A percentile compares a stretch with the other conserved stretches of the same genome.
Evolutionary conservation across 305 asterid species (phyloP).

Genomic region (Fraxinus sp.): DNA sequence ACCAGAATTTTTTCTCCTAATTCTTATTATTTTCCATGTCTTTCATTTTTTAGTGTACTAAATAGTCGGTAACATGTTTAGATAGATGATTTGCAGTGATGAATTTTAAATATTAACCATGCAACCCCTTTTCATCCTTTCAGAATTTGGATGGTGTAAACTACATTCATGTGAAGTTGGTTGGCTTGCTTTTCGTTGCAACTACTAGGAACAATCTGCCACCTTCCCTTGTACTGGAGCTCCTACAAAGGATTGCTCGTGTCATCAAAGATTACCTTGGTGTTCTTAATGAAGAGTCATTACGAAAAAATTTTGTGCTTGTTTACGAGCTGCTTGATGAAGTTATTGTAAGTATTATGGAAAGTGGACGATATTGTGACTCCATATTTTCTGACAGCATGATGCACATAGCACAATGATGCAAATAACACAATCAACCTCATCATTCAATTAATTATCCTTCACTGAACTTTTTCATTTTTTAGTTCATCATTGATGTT

Average conservation of each 20-base stretch:
- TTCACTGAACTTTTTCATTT: background rate
- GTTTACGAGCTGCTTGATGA: conserved; percentile 65
- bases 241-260: conserved; percentile 63
- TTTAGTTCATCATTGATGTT: background rate
- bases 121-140: conserved; percentile 27
- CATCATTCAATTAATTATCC: conserved; percentile 1
- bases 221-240: conserved; percentile 95
- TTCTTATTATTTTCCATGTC: conserved; percentile 7
- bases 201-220: conserved; percentile 82
- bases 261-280: conserved; percentile 98
- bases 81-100: background rate
- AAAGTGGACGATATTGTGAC: conserved; percentile 9
- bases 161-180: conserved; percentile 96
- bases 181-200: conserved; percentile 73
- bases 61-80: conserved; percentile 9
- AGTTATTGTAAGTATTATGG: conserved; percentile 69
- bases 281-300: conserved; percentile 85
- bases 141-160: conserved; percentile 96
- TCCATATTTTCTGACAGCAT: conserved; percentile 17
- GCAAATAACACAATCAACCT: background rate
- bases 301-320: conserved; percentile 91
- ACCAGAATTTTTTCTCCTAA: conserved; percentile 7
- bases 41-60: background rate
- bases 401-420: background rate
- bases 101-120: conserved; percentile 28